phyloP scores from a whole-genome alignment of 202 grass and related monocot species.

The Elaeis oleifera region DNA sequence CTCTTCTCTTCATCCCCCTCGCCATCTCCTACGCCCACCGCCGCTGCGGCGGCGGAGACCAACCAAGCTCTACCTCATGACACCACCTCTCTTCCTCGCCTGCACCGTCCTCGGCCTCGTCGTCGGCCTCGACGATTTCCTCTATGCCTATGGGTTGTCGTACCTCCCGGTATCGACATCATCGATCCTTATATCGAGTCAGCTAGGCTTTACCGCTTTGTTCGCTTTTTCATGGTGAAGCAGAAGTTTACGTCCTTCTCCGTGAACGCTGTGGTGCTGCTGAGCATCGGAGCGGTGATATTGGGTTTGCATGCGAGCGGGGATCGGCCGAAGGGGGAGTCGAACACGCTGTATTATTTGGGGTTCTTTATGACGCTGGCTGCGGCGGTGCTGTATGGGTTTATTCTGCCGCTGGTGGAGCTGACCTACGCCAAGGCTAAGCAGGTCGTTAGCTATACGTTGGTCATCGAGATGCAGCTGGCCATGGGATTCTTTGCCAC shows the following conservation, averaged over 20 bases:
- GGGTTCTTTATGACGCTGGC: constrained; percentile 56
- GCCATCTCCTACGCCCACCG: constrained; percentile 31
- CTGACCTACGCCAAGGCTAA: constrained; percentile 36
- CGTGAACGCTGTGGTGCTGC: constrained; percentile 64
- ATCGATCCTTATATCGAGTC: constrained; percentile 69
- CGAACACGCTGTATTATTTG: constrained; percentile 32
- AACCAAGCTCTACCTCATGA: constrained; percentile 31
- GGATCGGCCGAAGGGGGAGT: constrained; percentile 45
- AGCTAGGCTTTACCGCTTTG: constrained; percentile 64
- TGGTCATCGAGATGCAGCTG: constrained; percentile 78
- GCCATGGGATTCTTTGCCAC: constrained; percentile 58
- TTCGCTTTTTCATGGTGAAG: constrained; percentile 58
- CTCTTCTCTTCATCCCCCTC: constrained; percentile 51
- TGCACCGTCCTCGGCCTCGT: constrained; percentile 41
- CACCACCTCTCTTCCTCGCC: constrained; percentile 35
- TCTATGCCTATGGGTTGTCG: constrained; percentile 56
- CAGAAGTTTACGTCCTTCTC: constrained; percentile 64
- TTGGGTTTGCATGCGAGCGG: constrained; percentile 57
- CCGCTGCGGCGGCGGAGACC: not conserved
- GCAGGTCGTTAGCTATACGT: constrained; percentile 36
- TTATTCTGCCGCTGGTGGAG: constrained; percentile 65
- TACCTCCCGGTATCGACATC: constrained; percentile 86
- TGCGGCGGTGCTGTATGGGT: constrained; percentile 43
- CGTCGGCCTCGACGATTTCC: constrained; percentile 43
- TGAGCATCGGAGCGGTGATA: constrained; percentile 47